Conservation (phyloP, 202 grass and related monocot species). For the Brachypodium distachyon region DNA sequence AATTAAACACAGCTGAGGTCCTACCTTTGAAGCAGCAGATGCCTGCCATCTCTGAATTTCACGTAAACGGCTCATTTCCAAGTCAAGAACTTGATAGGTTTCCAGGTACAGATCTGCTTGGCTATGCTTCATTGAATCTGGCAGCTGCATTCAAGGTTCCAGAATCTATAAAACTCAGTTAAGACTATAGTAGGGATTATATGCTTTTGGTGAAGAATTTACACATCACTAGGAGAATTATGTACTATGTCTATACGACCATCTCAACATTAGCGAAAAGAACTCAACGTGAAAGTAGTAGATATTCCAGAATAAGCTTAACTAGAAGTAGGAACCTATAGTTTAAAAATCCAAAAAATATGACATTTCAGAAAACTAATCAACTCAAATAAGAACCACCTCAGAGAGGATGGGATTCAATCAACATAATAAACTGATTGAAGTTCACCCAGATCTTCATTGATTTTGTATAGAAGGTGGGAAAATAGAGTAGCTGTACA, state of each 20-base stretch:
- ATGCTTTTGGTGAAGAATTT: slow-evolving; percentile 2
- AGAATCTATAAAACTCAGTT: slow-evolving; percentile 11
- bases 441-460: not conserved
- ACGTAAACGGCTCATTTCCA: slow-evolving; percentile 95
- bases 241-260: too few relatives aligned
- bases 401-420: not conserved
- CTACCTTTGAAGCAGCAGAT: slow-evolving; percentile 96
- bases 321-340: slow-evolving; percentile 3
- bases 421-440: not conserved
- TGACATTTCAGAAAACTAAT: not conserved
- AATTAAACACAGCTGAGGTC: not conserved
- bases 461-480: not conserved
- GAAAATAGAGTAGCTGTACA: not conserved
- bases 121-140: slow-evolving; percentile 98
- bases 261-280: not conserved
- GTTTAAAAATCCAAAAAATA: slow-evolving; percentile 13
- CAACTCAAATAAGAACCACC: not conserved
- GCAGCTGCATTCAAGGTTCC: slow-evolving; percentile 50
- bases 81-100: slow-evolving; percentile 96
- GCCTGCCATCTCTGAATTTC: slow-evolving; percentile 99
- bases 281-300: not conserved
- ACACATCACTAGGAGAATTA: not conserved
- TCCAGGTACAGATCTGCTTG: slow-evolving; percentile 95
- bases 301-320: slow-evolving; percentile 1
- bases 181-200: not conserved